These are phyloP conservation scores for Ophiostoma ips DNA, from an alignment of 2,329 filamentous ascomycete genomes.

Conservation along the genomic window DNA sequence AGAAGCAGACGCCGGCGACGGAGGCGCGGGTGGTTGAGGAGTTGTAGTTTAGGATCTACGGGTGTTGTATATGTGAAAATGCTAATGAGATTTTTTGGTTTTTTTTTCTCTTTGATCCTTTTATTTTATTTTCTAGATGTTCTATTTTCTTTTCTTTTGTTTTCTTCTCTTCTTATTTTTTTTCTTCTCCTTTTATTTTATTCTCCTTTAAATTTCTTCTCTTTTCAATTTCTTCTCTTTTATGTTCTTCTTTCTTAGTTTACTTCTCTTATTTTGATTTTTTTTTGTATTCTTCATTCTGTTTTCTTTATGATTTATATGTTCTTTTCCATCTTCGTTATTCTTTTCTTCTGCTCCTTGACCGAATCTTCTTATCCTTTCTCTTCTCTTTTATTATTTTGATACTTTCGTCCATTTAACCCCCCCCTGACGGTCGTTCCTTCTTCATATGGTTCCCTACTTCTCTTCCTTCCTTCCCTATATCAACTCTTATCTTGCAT, in stretches of 20 bases:
- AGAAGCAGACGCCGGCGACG: neutral
- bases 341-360: too few species aligned
- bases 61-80: neutral
- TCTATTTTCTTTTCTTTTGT: neutral
- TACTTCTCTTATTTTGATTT: neutral
- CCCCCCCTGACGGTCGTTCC: too few species aligned
- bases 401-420: too few species aligned
- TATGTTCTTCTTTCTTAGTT: neutral
- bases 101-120: neutral
- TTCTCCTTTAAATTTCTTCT: neutral
- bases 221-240: neutral
- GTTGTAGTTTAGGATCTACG: constrained; percentile 17
- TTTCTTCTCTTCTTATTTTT: neutral
- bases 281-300: neutral
- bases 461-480: neutral
- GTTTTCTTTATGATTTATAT: neutral
- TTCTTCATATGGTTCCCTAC: neutral
- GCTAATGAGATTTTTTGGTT: neutral
- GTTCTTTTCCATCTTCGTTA: too few species aligned
- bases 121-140: too few species aligned
- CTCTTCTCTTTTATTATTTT: neutral
- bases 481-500: too few species aligned
- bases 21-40: constrained; percentile 15
- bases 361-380: neutral
- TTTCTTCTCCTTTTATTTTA: too few species aligned